Conservation (phyloP, 805 yeast genomes). For the Candida michaelii region DNA sequence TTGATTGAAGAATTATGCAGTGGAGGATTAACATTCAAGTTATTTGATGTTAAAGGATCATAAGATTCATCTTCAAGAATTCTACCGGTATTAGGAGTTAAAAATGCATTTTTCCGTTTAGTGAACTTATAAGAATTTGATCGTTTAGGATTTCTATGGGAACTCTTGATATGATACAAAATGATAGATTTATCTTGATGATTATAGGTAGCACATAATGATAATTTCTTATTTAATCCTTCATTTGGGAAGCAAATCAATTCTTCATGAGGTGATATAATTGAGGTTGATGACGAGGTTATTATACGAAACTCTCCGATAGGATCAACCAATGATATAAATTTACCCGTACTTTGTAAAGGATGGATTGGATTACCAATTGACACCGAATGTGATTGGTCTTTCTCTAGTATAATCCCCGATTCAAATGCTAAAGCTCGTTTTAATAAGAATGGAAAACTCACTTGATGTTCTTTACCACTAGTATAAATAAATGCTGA, state of each 20-base stretch:
- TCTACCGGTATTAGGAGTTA: constrained; percentile 44
- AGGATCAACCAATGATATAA: constrained; percentile 74
- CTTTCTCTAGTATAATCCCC: constrained; percentile 66
- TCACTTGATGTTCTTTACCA: constrained; percentile 59
- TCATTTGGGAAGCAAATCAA: constrained; percentile 53
- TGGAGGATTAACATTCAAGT: constrained; percentile 9
- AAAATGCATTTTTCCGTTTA: constrained; percentile 24
- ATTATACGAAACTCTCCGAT: constrained; percentile 70
- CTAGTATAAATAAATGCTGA: constrained; percentile 63
- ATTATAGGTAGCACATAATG: constrained; percentile 58
- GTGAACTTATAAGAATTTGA: constrained; percentile 12
- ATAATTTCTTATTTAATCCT: constrained; percentile 29
- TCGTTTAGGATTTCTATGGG: constrained; percentile 21
- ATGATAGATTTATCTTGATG: constrained; percentile 43
- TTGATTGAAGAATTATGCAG: constrained; percentile 26
- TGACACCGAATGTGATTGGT: constrained; percentile 18
- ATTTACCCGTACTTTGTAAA: constrained; percentile 34
- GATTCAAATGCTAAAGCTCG: constrained; percentile 63
- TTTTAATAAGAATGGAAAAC: constrained; percentile 66
- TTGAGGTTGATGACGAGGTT: constrained; percentile 67
- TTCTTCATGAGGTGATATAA: constrained; percentile 58
- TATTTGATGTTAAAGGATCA: neutral
- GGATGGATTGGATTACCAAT: constrained; percentile 15
- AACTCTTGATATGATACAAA: constrained; percentile 55
- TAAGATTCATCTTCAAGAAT: constrained; percentile 41